phyloP scores from a whole-genome alignment of 164 flowering plant genomes.

The Saururus chinensis region DNA sequence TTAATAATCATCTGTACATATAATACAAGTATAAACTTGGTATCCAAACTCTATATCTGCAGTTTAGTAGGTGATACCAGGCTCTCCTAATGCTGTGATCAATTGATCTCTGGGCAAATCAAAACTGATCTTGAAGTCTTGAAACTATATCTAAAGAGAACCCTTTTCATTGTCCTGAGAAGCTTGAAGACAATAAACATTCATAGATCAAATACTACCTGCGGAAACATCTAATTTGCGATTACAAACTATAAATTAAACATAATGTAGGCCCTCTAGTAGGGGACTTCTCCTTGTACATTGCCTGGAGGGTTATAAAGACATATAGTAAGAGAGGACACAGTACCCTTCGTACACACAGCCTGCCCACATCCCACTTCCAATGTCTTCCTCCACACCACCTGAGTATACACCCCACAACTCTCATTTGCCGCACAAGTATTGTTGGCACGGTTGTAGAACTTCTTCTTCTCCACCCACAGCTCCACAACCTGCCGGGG shows the following conservation, averaged over 20 bases:
- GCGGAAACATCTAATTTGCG: not conserved
- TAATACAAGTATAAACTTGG: no score
- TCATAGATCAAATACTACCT: no score
- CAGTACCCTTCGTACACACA: slow-evolving; percentile 19
- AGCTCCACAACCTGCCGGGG: slow-evolving; percentile 35
- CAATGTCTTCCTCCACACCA: slow-evolving; percentile 43
- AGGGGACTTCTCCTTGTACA: slow-evolving; percentile 44
- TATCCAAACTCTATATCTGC: no score
- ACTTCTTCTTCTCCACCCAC: slow-evolving; percentile 57
- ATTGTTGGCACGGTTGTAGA: slow-evolving; percentile 35
- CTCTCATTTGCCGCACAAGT: slow-evolving; percentile 22
- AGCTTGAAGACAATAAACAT: no score
- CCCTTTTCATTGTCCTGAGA: not conserved
- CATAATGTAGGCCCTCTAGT: slow-evolving; percentile 13
- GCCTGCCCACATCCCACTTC: slow-evolving; percentile 62
- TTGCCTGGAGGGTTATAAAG: slow-evolving; percentile 64
- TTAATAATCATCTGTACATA: no score
- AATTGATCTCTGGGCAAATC: no score
- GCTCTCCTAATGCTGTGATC: no score
- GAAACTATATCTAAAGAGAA: not conserved
- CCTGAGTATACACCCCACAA: slow-evolving; percentile 58
- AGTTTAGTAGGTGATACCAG: no score
- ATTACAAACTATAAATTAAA: no score
- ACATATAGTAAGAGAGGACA: slow-evolving; percentile 35
- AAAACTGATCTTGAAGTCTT: no score